Evolutionary conservation across 805 yeast genomes (phyloP).

Genomic region (Candida loeiensis): DNA sequence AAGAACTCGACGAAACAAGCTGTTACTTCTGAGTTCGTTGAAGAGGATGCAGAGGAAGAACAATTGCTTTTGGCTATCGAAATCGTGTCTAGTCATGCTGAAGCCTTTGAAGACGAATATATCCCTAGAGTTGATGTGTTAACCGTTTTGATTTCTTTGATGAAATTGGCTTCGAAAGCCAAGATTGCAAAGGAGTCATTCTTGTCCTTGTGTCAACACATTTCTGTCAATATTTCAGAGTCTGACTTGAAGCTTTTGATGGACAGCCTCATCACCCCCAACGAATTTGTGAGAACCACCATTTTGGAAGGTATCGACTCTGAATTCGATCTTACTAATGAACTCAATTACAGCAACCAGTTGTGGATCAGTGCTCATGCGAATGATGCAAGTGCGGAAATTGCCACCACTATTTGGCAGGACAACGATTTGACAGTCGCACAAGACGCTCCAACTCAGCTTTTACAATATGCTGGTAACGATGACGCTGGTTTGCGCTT

Average conservation of each 20-base stretch:
- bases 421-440: slow-evolving; percentile 61
- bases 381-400: slow-evolving; percentile 58
- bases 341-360: slow-evolving; percentile 54
- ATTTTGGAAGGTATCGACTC: slow-evolving; percentile 82
- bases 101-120: slow-evolving; percentile 57
- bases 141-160: slow-evolving; percentile 56
- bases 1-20: slow-evolving; percentile 49
- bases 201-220: slow-evolving; percentile 69
- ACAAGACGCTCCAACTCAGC: slow-evolving; percentile 39
- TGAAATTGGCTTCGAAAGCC: slow-evolving; percentile 73
- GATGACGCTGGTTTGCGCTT: slow-evolving; percentile 65
- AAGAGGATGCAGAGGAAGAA: slow-evolving; percentile 87
- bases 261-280: slow-evolving; percentile 54
- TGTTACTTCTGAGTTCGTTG: slow-evolving; percentile 64
- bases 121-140: slow-evolving; percentile 71
- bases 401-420: slow-evolving; percentile 82
- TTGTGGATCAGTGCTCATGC: slow-evolving; percentile 79
- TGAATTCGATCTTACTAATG: slow-evolving; percentile 63
- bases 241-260: slow-evolving; percentile 60
- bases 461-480: slow-evolving; percentile 50
- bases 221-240: slow-evolving; percentile 56
- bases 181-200: slow-evolving; percentile 83
- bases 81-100: slow-evolving; percentile 65
- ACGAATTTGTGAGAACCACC: slow-evolving; percentile 69
- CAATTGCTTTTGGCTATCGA: slow-evolving; percentile 75